phyloP scores from a whole-genome alignment of 163 green algal genomes.

The Scenedesmus sp. region DNA sequence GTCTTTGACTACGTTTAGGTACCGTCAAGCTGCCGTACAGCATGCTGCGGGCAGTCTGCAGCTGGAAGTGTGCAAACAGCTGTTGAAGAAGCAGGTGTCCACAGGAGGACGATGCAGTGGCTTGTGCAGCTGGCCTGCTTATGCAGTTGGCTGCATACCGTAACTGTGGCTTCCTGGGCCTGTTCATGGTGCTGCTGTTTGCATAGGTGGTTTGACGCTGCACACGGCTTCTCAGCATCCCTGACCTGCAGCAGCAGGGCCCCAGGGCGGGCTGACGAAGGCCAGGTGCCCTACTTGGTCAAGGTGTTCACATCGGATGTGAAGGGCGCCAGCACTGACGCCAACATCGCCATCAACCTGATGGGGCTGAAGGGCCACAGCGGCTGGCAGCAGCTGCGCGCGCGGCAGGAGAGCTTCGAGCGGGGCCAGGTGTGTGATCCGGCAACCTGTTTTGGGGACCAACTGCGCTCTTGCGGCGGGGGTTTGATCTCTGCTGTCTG shows the following conservation, averaged over 20 bases:
- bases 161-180: neutral
- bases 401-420: conserved; percentile 74
- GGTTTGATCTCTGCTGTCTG: no score
- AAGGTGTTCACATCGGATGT: conserved; percentile 73
- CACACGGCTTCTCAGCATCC: conserved; percentile 5
- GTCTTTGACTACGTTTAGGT: neutral
- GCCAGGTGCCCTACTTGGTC: conserved; percentile 54
- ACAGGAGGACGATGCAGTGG: no score
- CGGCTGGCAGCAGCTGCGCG: conserved; percentile 67
- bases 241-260: neutral
- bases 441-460: no score
- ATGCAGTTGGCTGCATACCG: neutral
- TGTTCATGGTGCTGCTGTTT: neutral
- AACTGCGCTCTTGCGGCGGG: no score
- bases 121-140: no score
- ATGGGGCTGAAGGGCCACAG: conserved; percentile 50
- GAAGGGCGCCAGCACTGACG: conserved; percentile 75
- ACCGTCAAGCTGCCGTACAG: neutral
- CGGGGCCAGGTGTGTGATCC: conserved; percentile 64
- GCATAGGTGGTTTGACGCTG: conserved; percentile 45
- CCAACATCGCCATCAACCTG: conserved; percentile 46
- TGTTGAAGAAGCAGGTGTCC: no score
- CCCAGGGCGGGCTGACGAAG: neutral
- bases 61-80: no score
- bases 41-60: neutral